These are phyloP conservation scores for Botrytis squamosa DNA, from an alignment of 2,329 filamentous ascomycete genomes.

Conservation along the genomic window DNA sequence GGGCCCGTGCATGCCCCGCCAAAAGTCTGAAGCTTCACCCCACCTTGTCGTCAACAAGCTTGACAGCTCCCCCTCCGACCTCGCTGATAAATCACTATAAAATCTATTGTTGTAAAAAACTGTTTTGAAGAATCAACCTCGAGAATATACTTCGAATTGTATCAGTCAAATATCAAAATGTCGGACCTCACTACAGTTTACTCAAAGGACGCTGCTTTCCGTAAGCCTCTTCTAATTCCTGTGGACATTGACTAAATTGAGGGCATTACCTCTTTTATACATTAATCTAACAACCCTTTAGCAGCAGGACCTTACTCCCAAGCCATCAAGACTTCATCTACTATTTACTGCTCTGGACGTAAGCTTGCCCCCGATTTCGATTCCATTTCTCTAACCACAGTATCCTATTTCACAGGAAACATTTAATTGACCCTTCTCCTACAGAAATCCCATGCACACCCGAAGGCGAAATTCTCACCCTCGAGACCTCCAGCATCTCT, in stretches of 20 bases:
- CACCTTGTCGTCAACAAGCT: slow-evolving; percentile 14
- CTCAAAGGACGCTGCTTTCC: slow-evolving; percentile 39
- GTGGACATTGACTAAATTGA: neutral
- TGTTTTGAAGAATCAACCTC: neutral
- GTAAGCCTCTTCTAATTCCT: slow-evolving; percentile 29
- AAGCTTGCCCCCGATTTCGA: neutral
- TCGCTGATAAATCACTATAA: slow-evolving; percentile 14
- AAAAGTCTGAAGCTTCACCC: slow-evolving; percentile 11
- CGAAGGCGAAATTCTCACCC: slow-evolving; percentile 37
- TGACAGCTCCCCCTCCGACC: slow-evolving; percentile 5
- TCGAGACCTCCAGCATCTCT: slow-evolving; percentile 58
- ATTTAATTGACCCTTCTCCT: slow-evolving; percentile 49
- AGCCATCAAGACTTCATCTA: slow-evolving; percentile 58
- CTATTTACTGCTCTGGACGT: slow-evolving; percentile 64
- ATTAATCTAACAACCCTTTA: slow-evolving; percentile 9
- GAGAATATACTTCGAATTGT: neutral
- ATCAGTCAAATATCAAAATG: slow-evolving; percentile 30
- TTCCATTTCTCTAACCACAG: neutral
- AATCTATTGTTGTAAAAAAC: neutral
- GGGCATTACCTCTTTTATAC: neutral
- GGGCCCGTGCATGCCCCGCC: slow-evolving; percentile 3
- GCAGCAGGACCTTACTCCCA: slow-evolving; percentile 22
- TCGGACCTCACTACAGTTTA: slow-evolving; percentile 38
- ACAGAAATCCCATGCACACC: slow-evolving; percentile 44
- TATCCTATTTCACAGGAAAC: slow-evolving; percentile 56